Evolutionary conservation across 129 eudicot genomes (phyloP).

Genomic region (Saussurea involucrata): DNA sequence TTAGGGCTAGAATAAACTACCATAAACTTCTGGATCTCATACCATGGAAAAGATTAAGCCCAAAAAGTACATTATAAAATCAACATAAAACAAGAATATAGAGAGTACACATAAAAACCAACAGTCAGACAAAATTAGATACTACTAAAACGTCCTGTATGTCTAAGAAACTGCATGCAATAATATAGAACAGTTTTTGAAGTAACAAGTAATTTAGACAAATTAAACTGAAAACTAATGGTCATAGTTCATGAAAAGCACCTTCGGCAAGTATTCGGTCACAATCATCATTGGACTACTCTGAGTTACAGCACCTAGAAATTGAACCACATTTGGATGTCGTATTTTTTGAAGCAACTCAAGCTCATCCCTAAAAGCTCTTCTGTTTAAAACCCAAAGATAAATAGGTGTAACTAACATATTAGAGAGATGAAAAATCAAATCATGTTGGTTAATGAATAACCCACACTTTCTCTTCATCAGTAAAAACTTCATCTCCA

Average conservation of each 20-base stretch:
- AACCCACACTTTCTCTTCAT: constrained; percentile 76
- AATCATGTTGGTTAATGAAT: neutral
- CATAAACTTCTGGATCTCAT: too few relatives aligned
- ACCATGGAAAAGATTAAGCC: too few relatives aligned
- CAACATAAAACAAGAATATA: too few relatives aligned
- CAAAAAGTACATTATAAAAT: too few relatives aligned
- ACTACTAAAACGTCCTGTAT: neutral
- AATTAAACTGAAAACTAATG: neutral
- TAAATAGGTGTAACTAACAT: neutral
- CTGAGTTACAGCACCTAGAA: constrained; percentile 83
- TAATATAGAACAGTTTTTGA: neutral
- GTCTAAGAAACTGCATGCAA: neutral
- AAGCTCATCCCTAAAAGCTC: constrained; percentile 69
- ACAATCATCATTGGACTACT: constrained; percentile 90
- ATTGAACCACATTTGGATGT: constrained; percentile 87
- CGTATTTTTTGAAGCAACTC: constrained; percentile 67
- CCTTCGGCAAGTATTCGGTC: constrained; percentile 80
- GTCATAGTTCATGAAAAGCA: constrained; percentile 7
- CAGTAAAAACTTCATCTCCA: constrained; percentile 50
- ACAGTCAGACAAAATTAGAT: neutral
- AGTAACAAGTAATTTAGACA: neutral
- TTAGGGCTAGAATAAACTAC: too few relatives aligned
- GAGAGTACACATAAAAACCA: neutral
- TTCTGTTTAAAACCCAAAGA: constrained; percentile 27
- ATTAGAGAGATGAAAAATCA: neutral